These are phyloP conservation scores for Begonia peltatifolia DNA, from an alignment of 306 rosid genomes.

Conservation along the genomic window DNA sequence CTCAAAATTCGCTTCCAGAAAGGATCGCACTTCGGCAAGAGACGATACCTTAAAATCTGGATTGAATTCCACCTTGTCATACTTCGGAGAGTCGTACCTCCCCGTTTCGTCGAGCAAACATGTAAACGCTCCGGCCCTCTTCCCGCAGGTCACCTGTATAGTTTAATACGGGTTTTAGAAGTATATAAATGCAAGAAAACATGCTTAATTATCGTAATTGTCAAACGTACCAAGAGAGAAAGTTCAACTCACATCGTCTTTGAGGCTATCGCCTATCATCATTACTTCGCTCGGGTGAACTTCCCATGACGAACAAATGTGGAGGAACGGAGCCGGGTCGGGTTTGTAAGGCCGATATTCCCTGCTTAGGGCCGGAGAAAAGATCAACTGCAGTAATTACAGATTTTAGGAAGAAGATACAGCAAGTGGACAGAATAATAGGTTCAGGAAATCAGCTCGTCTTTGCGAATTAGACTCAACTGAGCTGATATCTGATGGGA, in stretches of 20 bases:
- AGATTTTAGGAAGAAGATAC: background rate
- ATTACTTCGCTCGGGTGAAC: constrained; percentile 76
- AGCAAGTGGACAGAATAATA: background rate
- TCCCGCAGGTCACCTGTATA: constrained; percentile 66
- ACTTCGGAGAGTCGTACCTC: constrained; percentile 46
- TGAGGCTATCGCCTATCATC: constrained; percentile 90
- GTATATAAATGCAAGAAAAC: too few relatives aligned
- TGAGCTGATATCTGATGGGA: too few relatives aligned
- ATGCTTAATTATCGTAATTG: background rate
- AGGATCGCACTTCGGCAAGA: constrained; percentile 39
- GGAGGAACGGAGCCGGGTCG: constrained; percentile 74
- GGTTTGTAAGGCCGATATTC: constrained; percentile 85
- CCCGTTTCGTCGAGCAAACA: constrained; percentile 85
- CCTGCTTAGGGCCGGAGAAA: constrained; percentile 82
- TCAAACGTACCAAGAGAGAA: background rate
- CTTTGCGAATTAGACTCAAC: too few relatives aligned
- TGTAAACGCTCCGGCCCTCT: constrained; percentile 73
- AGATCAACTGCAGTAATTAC: constrained; percentile 48
- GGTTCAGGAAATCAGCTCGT: too few relatives aligned
- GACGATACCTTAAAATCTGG: constrained; percentile 86
- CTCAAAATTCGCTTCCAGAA: constrained; percentile 56
- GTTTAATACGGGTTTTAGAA: too few relatives aligned
- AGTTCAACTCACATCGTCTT: constrained; percentile 60
- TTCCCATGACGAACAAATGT: constrained; percentile 81
- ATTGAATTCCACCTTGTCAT: constrained; percentile 25